Evolutionary conservation across 2,329 filamentous ascomycete species (phyloP).

Genomic region (Cadophora sp.): DNA sequence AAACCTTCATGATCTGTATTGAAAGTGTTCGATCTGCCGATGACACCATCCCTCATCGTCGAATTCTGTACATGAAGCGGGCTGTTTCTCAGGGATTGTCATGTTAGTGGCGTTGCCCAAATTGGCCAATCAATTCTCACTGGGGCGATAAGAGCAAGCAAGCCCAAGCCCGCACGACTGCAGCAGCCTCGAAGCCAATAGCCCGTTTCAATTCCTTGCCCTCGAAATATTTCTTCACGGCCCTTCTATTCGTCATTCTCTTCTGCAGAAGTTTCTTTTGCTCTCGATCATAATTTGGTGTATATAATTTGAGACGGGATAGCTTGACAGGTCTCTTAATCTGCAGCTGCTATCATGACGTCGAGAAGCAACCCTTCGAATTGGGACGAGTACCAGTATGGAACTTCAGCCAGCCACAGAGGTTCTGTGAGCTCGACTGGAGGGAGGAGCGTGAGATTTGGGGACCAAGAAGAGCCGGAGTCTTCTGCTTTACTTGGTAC

Average conservation of each 20-base stretch:
- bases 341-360: conserved; percentile 23
- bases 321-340: neutral
- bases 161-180: conserved; percentile 6
- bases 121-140: conserved; percentile 6
- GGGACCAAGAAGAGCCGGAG: conserved; percentile 32
- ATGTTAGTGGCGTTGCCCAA: neutral
- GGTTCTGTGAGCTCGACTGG: conserved; percentile 41
- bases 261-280: neutral
- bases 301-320: neutral
- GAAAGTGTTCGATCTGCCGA: neutral
- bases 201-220: conserved; percentile 9
- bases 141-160: conserved; percentile 12
- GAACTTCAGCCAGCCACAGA: conserved; percentile 38
- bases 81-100: conserved; percentile 7
- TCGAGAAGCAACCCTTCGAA: conserved; percentile 39
- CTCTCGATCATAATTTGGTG: neutral
- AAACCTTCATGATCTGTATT: neutral
- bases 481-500: conserved; percentile 29
- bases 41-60: neutral
- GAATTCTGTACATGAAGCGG: neutral
- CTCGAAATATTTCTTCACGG: conserved; percentile 11
- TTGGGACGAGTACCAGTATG: conserved; percentile 46
- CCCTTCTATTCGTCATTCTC: neutral
- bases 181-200: conserved; percentile 17
- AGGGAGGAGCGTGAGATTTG: conserved; percentile 42